Base-by-base conservation (phyloP, 2,329 filamentous ascomycete species). In the Epichloe amarillans region DNA sequence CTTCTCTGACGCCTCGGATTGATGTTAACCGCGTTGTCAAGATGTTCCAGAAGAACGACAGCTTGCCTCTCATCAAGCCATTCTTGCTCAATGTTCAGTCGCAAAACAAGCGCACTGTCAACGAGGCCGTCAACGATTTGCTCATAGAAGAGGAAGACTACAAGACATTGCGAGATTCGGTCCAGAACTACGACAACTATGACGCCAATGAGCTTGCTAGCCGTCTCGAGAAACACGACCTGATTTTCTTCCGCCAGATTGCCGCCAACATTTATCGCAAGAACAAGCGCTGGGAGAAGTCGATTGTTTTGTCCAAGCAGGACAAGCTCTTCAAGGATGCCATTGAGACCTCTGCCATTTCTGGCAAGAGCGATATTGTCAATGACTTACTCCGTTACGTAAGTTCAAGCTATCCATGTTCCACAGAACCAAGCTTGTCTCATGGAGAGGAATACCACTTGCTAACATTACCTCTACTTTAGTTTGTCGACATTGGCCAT, bases 201-300 rank as follows among this genome's bases (percentile, higher is more conserved):
- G 94, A 98, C 66, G 85, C 91, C 3, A 87, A 95, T 45, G 90
- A 94, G 26, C 80, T 98, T 54, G 94, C 93, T 2, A 80, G 86
- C 65, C 86, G 93, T 51, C 77, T 98, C 11, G 94, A 98, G 79
- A 93, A 93, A 74, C 94, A 98, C 64, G 93, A 98, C 52, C 74
- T 98, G 46, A 90, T 98, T 57, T 98, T 98, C 78, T 98, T 98
- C 85, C 85, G 93, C 64, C 93, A 98, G 70, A 95, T 98, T 63
- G 93, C 93, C 4, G 89, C 94, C 58, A 95, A 79, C 71, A 98
- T 98, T 69, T 98, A 97, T 75, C 89, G 94, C 68, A 98, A 97
- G 80, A 97, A 95, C 77, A 97, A 97, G 84, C 82, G 93, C 56
- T 98, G 94, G 94, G 91, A 97, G 74, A 97, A 97, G 74, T 96